Evolutionary conservation across 495 filamentous ascomycete species (phyloP).

Genomic region (Aspergillus kassunensis): DNA sequence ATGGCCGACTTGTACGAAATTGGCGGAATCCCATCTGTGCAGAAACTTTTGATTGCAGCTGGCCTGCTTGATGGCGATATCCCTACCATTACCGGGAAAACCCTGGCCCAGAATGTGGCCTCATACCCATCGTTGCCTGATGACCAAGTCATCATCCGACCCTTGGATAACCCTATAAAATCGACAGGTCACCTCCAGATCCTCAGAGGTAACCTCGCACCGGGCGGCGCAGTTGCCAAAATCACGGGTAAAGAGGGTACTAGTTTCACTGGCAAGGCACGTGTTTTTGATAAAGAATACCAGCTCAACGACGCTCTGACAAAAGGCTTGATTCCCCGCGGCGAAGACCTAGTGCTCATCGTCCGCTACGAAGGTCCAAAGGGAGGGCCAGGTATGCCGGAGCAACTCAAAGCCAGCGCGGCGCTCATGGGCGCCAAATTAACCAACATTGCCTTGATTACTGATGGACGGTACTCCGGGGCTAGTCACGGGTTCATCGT

Average conservation of each 20-base stretch:
- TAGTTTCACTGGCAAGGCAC: slow-evolving; percentile 73
- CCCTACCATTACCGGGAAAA: slow-evolving; percentile 87
- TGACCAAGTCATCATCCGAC: slow-evolving; percentile 81
- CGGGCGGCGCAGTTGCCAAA: slow-evolving; percentile 91
- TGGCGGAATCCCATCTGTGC: slow-evolving; percentile 84
- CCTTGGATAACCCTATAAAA: slow-evolving; percentile 82
- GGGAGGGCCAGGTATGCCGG: slow-evolving; percentile 98
- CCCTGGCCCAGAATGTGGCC: slow-evolving; percentile 81
- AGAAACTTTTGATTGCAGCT: slow-evolving; percentile 85
- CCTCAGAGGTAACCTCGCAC: slow-evolving; percentile 84
- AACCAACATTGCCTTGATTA: slow-evolving; percentile 85
- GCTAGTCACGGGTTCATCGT: slow-evolving; percentile 96
- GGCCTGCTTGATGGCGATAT: slow-evolving; percentile 79
- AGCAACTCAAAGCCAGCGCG: slow-evolving; percentile 84
- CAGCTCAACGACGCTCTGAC: slow-evolving; percentile 73
- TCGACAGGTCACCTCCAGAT: slow-evolving; percentile 84
- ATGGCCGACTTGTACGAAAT: slow-evolving; percentile 96
- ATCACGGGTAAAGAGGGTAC: slow-evolving; percentile 96
- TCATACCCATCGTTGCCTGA: slow-evolving; percentile 75
- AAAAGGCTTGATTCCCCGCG: slow-evolving; percentile 64
- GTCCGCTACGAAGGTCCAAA: slow-evolving; percentile 95
- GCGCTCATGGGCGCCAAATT: slow-evolving; percentile 91
- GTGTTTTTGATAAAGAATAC: slow-evolving; percentile 88
- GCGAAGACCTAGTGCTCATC: slow-evolving; percentile 84
- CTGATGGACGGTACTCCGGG: slow-evolving; percentile 87